A percentile compares a stretch with the other conserved stretches of the same genome.
phyloP scores from a whole-genome alignment of 495 filamentous ascomycete species.

The Lasiosphaeria hispida region DNA sequence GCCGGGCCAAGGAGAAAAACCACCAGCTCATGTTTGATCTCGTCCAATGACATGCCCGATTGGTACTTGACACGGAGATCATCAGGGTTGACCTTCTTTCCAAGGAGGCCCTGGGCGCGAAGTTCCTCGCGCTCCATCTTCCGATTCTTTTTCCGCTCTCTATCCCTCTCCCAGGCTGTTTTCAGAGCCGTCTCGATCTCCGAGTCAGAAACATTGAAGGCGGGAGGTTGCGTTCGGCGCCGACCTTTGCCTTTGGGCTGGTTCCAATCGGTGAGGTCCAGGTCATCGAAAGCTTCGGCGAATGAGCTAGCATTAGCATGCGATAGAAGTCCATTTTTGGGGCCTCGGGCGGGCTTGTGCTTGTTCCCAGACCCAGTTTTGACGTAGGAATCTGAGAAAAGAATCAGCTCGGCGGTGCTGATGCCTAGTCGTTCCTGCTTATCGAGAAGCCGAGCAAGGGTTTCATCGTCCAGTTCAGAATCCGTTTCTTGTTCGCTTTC shows the following conservation, averaged over 20 bases:
- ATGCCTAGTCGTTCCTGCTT: conserved; percentile 69
- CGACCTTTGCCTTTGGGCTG: conserved; percentile 61
- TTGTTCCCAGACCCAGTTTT: conserved; percentile 8
- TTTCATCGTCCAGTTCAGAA: conserved; percentile 52
- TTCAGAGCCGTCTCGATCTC: conserved; percentile 66
- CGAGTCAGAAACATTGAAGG: conserved; percentile 65
- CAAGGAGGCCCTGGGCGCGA: conserved; percentile 74
- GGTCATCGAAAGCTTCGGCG: conserved; percentile 71
- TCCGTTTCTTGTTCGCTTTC: conserved; percentile 34
- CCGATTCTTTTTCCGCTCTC: conserved; percentile 73
- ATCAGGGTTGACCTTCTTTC: conserved; percentile 58
- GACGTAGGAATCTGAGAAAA: conserved; percentile 37
- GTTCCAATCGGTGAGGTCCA: conserved; percentile 82
- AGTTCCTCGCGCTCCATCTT: conserved; percentile 79
- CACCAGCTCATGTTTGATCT: conserved; percentile 70
- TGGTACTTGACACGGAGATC: conserved; percentile 72
- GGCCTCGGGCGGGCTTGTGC: no score
- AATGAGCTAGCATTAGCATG: conserved; percentile 55
- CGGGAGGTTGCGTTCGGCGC: conserved; percentile 42
- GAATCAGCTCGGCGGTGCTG: conserved; percentile 53
- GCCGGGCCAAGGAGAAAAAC: conserved; percentile 64
- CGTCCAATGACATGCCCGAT: conserved; percentile 64
- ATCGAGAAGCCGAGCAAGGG: conserved; percentile 57
- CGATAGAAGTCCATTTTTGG: no score
- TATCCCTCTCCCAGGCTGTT: conserved; percentile 69